Evolutionary conservation across 495 filamentous ascomycete genomes (phyloP), one percentile per base, ranked within the genome.

Genomic region (Cercophora sp.): DNA sequence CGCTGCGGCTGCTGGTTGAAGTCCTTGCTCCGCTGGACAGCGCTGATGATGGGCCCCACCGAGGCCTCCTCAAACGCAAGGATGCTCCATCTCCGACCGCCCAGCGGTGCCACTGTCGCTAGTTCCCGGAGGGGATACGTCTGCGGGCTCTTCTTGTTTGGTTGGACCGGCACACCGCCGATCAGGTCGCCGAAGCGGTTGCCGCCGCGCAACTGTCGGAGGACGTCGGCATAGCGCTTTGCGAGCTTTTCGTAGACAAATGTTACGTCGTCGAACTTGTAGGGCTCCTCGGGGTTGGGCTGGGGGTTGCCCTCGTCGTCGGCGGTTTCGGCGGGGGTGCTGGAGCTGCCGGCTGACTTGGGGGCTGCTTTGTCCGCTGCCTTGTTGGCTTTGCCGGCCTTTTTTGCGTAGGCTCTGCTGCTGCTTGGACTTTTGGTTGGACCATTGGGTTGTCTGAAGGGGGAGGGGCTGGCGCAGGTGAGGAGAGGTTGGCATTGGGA

Each of bases 1-100:
- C 80, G 73, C 64, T 88, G 85, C 10, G 89, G 88, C 29, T 85
- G 86, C 58, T 93, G 77, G 68, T 83, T 88, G 56, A 86, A 76
- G 44, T 79, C 72, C 5, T 63, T 58, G 27, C 82, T 84, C 18
- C 75, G 71, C 48, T 85, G 77, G 42, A 95, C 84, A 5, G 89
- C 85, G 36, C 83, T 82, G 37, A 78, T 72, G 52, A 90, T 80
- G 8, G 87, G 78, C 73, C 90, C 89, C 51, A 91, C 59, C 54
- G 87, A 84, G 72, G 79, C 54, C 43, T 58, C 58, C 55, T 69
- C 67, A 55, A 70, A 69, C 20, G 80, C 83, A 8, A 91, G 64
- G 34, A 95, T 70, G 26, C 79, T 77, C 41, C 91, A 72, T 36
- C 77, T 76, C 52, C 89, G 75, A 6, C 86, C 83, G 29, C 80